Evolutionary conservation across 257 asterid species (phyloP).

Genomic region (Scutellaria galericulata): DNA sequence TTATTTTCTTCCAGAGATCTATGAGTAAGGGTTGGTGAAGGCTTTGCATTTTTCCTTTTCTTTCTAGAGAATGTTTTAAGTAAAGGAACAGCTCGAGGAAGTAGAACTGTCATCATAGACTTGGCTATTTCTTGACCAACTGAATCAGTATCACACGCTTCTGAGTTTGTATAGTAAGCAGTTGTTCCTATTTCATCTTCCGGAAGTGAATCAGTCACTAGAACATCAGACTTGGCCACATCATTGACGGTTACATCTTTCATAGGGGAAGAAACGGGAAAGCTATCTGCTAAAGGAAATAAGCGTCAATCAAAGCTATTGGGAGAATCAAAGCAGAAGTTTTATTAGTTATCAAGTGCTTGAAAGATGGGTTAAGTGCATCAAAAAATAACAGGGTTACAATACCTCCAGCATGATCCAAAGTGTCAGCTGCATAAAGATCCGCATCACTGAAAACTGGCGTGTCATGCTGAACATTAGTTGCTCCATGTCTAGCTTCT

Average conservation of each 20-base stretch:
- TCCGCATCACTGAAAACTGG: constrained; percentile 44
- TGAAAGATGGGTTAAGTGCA: constrained; percentile 6
- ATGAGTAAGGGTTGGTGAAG: constrained; percentile 33
- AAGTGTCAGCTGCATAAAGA: constrained; percentile 63
- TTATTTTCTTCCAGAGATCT: constrained; percentile 47
- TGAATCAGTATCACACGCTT: constrained; percentile 57
- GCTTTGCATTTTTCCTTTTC: constrained; percentile 56
- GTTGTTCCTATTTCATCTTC: constrained; percentile 54
- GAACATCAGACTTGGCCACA: constrained; percentile 45
- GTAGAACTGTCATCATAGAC: constrained; percentile 81
- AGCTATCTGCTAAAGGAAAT: constrained; percentile 47
- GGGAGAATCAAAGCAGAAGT: constrained; percentile 17
- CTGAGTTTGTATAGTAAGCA: constrained; percentile 47
- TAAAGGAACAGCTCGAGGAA: constrained; percentile 87
- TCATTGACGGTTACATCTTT: constrained; percentile 36
- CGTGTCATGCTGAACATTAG: constrained; percentile 41
- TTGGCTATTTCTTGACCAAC: constrained; percentile 62
- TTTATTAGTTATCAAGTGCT: constrained; percentile 15
- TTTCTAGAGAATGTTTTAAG: constrained; percentile 76
- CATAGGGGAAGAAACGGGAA: constrained; percentile 38
- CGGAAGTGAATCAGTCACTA: constrained; percentile 57
- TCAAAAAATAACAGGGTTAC: constrained; percentile 30
- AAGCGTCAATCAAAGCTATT: constrained; percentile 20
- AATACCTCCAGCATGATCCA: constrained; percentile 66
- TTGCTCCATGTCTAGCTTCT: constrained; percentile 46